Evolutionary conservation across 2,329 filamentous ascomycete species (phyloP), one percentile per base, ranked within the genome.

Genomic region (Verticillium klebahnii): DNA sequence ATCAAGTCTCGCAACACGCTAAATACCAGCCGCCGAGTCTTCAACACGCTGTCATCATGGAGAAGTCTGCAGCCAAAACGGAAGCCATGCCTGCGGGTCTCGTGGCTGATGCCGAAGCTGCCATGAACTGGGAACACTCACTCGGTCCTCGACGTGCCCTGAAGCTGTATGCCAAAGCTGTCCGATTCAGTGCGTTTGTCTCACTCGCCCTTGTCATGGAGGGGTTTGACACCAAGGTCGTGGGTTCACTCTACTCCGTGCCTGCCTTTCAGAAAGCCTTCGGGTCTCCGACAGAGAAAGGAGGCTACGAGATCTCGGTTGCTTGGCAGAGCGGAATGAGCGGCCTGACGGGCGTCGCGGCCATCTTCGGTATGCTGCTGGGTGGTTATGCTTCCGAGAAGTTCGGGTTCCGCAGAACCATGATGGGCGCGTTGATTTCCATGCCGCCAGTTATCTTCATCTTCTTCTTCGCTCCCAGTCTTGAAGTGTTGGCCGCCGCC

Each of bases 321-420:
- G 9, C 34, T 5, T 36, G 34, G 34, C 34, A 36, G 14, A 36
- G 34, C 14, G 34, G 34, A 3, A 9, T 36, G 9, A 36, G 34
- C 34, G 34, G 34, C 34, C 5, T 36, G 2, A 36, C 14, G 34
- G 34, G 34, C 34, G 34, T 5, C 34, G 14, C 34, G 9, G 9
- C 7, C 9, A 36, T 36, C 34, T 14, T 36, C 34, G 34, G 45
- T 25, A 62, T 63, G 57, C 59, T 45, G 7, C 56, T 62, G 1
- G 57, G 60, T 34, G 62, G 60, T 6, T 19, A 37, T 17, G 23
- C 40, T 34, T 55, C 56, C 25, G 62, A 60, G 15, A 40, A 17
- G 31, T 62, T 57, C 17, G 62, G 60, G 5, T 63, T 62, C 19
- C 60, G 62, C 25, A 62, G 57, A 54, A 62, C 62, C 14, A 63